Percentiles rank a stretch among this genome's conserved stretches.
Conservation (phyloP, 805 yeast genomes). For the Pichia membranifaciens region DNA sequence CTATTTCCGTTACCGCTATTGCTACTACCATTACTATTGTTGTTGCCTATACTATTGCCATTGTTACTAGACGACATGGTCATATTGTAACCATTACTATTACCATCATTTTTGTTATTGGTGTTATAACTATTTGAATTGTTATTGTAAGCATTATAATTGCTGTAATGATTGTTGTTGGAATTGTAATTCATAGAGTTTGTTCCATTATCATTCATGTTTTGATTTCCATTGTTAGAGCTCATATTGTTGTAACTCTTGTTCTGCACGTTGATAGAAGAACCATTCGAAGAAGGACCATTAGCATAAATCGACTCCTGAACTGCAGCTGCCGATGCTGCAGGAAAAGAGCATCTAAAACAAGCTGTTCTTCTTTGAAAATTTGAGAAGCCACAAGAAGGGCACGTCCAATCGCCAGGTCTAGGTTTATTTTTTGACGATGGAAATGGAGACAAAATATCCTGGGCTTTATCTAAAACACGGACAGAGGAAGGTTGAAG, state of each 20-base stretch:
- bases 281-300: constrained; percentile 11
- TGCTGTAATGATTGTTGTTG: constrained; percentile 14
- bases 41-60: constrained; percentile 2
- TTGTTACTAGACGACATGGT: constrained; percentile 9
- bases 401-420: constrained; percentile 99
- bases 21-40: constrained; percentile 8
- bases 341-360: constrained; percentile 87
- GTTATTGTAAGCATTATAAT: constrained; percentile 16
- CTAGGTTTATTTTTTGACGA: constrained; percentile 79
- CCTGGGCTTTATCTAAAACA: constrained; percentile 77
- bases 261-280: constrained; percentile 12
- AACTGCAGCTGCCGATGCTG: constrained; percentile 62
- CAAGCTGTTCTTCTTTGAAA: constrained; percentile 93
- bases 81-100: constrained; percentile 2
- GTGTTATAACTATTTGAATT: constrained; percentile 16
- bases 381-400: constrained; percentile 90
- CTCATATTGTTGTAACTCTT: constrained; percentile 9
- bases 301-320: constrained; percentile 50
- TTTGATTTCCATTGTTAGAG: constrained; percentile 9
- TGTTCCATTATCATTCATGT: constrained; percentile 11
- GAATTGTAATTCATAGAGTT: constrained; percentile 12
- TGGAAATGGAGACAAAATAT: constrained; percentile 78
- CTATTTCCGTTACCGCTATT: constrained; percentile 15
- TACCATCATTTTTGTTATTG: constrained; percentile 15
- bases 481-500: constrained; percentile 79